Percentiles rank a stretch among this genome's conserved stretches.
phyloP scores from a whole-genome alignment of 2,329 filamentous ascomycete species.

The Cladosporium sp. region DNA sequence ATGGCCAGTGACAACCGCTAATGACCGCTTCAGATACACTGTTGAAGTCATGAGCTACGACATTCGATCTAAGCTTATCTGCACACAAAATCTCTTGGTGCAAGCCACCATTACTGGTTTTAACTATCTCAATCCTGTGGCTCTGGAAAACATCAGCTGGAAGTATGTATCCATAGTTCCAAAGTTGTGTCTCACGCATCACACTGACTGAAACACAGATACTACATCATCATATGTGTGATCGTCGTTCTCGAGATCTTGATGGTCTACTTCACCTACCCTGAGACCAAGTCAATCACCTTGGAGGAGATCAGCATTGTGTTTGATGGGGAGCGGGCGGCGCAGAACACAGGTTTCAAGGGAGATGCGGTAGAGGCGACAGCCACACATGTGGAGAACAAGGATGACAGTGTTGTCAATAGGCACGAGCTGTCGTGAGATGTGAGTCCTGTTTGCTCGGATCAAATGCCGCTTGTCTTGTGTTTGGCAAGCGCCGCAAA shows the following conservation, averaged over 20 bases:
- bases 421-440: conserved; percentile 10
- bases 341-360: conserved; percentile 18
- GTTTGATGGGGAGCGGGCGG: conserved; percentile 23
- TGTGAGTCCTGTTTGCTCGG: not conserved
- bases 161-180: too few species aligned
- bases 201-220: conserved; percentile 15
- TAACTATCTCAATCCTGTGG: conserved; percentile 28
- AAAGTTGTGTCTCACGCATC: too few species aligned
- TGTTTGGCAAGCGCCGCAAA: too few species aligned
- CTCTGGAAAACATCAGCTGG: conserved; percentile 24
- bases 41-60: conserved; percentile 47
- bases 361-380: not conserved
- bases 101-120: conserved; percentile 45
- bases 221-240: conserved; percentile 25
- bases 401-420: not conserved
- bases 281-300: conserved; percentile 37
- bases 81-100: conserved; percentile 45
- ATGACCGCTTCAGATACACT: too few species aligned
- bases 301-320: conserved; percentile 24
- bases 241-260: conserved; percentile 33
- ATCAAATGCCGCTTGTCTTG: not conserved
- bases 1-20: too few species aligned
- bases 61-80: conserved; percentile 45
- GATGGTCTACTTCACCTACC: conserved; percentile 36
- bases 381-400: conserved; percentile 3